Percentiles rank a stretch among this genome's conserved stretches.
Evolutionary conservation across 1,284 basidiomycete genomes (phyloP).

Genomic region (Cutaneotrichosporon arboriforme): DNA sequence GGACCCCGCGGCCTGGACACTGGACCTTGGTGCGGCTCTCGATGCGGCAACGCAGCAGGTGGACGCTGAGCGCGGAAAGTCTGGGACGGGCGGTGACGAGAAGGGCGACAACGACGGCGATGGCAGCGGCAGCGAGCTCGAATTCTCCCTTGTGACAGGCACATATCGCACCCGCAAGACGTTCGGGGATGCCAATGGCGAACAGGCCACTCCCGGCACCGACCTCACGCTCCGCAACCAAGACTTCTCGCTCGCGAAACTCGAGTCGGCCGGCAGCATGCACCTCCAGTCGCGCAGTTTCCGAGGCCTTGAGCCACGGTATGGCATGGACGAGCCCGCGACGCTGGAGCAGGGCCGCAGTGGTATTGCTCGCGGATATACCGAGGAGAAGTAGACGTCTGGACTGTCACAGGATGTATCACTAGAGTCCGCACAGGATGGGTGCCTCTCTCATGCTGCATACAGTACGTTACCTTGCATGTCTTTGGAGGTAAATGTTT

Average conservation of each 20-base stretch:
- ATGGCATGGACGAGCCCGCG: constrained; percentile 75
- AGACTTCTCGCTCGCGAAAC: constrained; percentile 52
- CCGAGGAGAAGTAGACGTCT: constrained; percentile 41
- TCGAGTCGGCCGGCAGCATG: constrained; percentile 66
- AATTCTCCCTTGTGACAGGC: constrained; percentile 82
- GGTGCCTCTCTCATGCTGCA: too few species aligned
- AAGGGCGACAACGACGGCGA: constrained; percentile 21
- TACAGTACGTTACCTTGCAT: too few species aligned
- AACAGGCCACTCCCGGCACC: constrained; percentile 1
- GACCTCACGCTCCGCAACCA: constrained; percentile 60
- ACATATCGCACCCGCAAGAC: constrained; percentile 62
- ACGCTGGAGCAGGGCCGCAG: constrained; percentile 79
- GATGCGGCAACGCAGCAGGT: constrained; percentile 13
- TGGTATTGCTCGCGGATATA: constrained; percentile 84
- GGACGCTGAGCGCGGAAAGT: constrained; percentile 13
- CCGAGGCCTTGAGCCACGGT: constrained; percentile 72
- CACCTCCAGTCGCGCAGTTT: constrained; percentile 57
- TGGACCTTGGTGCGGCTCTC: constrained; percentile 49
- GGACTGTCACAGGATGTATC: too few species aligned
- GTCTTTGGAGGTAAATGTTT: too few species aligned
- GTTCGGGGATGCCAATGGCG: constrained; percentile 12
- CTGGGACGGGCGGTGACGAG: constrained; percentile 4
- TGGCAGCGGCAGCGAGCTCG: constrained; percentile 56
- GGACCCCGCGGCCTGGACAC: constrained; percentile 54
- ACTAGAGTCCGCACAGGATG: too few species aligned